These are phyloP conservation scores for Chrysopogon serrulatus DNA, from an alignment of 176 grass and related monocot genomes.

Conservation along the genomic window DNA sequence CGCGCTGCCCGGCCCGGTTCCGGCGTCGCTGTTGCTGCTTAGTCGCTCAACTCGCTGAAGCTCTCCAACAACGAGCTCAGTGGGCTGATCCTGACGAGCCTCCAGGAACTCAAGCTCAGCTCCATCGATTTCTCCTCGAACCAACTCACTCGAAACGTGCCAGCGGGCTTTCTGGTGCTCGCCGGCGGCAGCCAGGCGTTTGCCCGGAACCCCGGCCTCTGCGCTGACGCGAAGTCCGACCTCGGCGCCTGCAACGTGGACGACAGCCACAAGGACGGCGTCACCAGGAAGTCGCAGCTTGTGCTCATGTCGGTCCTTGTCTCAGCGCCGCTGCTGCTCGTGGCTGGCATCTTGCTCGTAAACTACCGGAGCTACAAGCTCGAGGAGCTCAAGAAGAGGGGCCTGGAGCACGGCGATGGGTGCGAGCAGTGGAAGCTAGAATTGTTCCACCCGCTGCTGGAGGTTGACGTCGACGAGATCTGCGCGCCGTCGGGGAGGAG, in stretches of 20 bases:
- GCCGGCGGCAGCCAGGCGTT: conserved; percentile 34
- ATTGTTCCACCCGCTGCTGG: conserved; percentile 70
- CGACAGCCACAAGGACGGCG: too few relatives aligned
- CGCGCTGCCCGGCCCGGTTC: conserved; percentile 48
- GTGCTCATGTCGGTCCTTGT: too few relatives aligned
- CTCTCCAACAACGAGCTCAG: conserved; percentile 46
- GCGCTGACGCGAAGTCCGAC: too few relatives aligned
- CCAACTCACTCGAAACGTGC: conserved; percentile 49
- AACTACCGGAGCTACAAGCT: conserved; percentile 65
- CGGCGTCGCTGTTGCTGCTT: conserved; percentile 31
- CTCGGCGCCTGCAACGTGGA: too few relatives aligned
- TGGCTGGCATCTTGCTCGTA: conserved; percentile 49
- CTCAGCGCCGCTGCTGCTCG: conserved; percentile 38
- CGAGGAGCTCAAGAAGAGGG: conserved; percentile 44
- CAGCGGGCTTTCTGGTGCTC: conserved; percentile 51
- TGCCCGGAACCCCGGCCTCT: too few relatives aligned
- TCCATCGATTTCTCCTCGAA: conserved; percentile 74
- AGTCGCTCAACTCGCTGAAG: conserved; percentile 64
- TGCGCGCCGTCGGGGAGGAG: conserved; percentile 47
- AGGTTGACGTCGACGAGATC: conserved; percentile 70
- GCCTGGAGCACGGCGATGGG: conserved; percentile 21
- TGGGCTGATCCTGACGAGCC: conserved; percentile 49
- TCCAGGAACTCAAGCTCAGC: conserved; percentile 63
- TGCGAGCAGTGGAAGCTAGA: conserved; percentile 66
- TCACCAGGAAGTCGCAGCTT: too few relatives aligned